Evolutionary conservation across 768 basidiomycete genomes (phyloP), one percentile per base, ranked within the genome.

Genomic region (Rubroboletus satanas): DNA sequence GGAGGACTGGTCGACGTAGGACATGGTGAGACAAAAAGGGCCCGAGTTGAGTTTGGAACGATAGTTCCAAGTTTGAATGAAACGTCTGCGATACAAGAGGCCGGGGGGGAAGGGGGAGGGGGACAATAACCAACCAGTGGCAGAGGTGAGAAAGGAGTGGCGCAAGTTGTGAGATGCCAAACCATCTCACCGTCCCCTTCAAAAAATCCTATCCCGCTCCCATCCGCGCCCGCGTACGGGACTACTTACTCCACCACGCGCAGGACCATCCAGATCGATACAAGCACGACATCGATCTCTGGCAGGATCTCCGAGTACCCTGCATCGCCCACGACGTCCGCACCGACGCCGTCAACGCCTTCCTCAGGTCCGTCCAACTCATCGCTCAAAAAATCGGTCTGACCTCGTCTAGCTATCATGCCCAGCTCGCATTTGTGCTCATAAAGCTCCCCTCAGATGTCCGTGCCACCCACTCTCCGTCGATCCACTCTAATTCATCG

Each of bases 391-490:
- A 31, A 49, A 35, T 54, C 9, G 3, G 31, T 48, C 58, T 58
- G 47, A 53, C 45, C 44, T 11, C 45, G 45, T 36, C 35, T 60
- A 98, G 96, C 43, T 98, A 98, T 67, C 90, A 97, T 61, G 90
- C 93, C 4, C 95, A 96, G 66, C 82, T 98, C 36, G 76, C 85
- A 0, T 93, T 88, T 57, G 81, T 94, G 32, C 71, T 90, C 57
- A 84, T 86, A 12, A 98, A 98, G 67, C 75, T 98, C 7, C 95
- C 96, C 2, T 72, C 79, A 7, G 85, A 96, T 70, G 95, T 84
- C 52, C 65, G 73, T 67, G 28, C 44, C 49, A 58, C 43, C 58
- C 54, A 7, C 46, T n/a, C 41, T 41, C n/a, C 52, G 3, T 42
- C 33, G 49, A 26, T 52, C 58, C 45, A 23, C 33, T 28, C 60